A percentile compares a stretch with the other conserved stretches of the same genome.
These are phyloP conservation scores for Amauroascus niger DNA, from an alignment of 2,329 filamentous ascomycete species.

Conservation along the genomic window DNA sequence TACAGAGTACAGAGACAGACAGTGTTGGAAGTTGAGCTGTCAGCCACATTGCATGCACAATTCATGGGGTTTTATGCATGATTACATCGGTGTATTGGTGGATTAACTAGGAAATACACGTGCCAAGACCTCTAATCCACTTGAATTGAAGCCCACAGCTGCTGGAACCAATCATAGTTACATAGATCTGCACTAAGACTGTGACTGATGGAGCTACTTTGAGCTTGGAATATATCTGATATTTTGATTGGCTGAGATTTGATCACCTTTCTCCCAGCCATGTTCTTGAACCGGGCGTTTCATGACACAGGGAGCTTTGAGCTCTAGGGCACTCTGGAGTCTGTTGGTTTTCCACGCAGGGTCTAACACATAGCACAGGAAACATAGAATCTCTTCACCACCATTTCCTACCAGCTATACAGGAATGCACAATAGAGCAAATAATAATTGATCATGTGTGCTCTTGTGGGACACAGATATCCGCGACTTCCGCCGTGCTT, in stretches of 20 bases:
- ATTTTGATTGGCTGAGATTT: background rate
- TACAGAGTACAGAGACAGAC: too few relatives aligned
- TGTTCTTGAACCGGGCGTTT: background rate
- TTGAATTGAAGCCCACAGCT: background rate
- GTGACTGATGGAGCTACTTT: background rate
- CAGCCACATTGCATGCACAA: background rate
- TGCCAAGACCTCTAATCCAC: background rate
- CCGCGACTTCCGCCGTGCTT: slow-evolving; percentile 6
- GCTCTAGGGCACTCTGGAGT: too few relatives aligned
- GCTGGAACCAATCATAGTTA: background rate
- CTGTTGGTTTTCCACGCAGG: background rate
- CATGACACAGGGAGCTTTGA: background rate
- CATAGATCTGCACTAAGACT: background rate
- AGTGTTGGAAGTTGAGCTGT: background rate
- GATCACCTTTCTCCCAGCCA: background rate
- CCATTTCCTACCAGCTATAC: too few relatives aligned
- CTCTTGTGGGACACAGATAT: slow-evolving; percentile 3
- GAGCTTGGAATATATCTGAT: background rate
- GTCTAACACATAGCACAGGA: background rate
- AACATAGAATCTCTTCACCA: background rate
- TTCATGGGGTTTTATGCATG: background rate
- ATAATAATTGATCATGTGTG: slow-evolving; percentile 4
- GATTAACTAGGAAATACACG: background rate
- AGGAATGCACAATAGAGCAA: background rate
- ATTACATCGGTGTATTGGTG: background rate